Percentiles rank a stretch among this genome's conserved stretches.
These are phyloP conservation scores for Tulasnella sp. DNA, from an alignment of 768 basidiomycete species.

Conservation along the genomic window DNA sequence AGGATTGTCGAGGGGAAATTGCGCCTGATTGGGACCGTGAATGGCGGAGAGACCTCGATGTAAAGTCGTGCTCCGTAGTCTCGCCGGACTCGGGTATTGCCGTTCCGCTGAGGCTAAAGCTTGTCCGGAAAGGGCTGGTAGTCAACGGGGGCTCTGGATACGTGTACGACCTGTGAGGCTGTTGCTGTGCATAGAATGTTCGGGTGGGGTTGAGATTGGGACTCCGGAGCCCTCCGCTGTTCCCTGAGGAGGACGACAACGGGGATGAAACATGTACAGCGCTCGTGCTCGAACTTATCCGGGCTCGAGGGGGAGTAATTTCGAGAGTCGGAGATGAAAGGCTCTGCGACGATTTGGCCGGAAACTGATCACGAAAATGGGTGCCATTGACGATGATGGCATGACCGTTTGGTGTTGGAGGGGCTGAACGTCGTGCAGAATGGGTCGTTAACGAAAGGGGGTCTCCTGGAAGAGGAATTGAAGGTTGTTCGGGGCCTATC, in stretches of 20 bases:
- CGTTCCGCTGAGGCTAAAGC: slow-evolving; percentile 7
- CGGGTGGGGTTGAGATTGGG: neutral
- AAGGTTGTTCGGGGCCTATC: too few relatives aligned
- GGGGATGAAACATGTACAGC: neutral
- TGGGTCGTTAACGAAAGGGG: too few relatives aligned
- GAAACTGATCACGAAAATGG: too few relatives aligned
- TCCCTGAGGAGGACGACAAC: neutral
- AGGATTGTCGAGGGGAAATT: neutral
- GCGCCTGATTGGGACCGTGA: slow-evolving; percentile 6
- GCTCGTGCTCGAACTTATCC: neutral
- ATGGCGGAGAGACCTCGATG: neutral
- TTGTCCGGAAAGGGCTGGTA: slow-evolving; percentile 1
- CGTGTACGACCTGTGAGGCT: neutral
- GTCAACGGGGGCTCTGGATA: slow-evolving; percentile 8
- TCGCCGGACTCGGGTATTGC: neutral
- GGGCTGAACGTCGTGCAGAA: too few relatives aligned
- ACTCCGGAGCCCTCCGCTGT: neutral
- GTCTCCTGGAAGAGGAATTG: too few relatives aligned
- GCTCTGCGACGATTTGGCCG: too few relatives aligned
- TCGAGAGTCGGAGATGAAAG: neutral
- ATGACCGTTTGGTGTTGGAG: too few relatives aligned
- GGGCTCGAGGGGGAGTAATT: neutral
- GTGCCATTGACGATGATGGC: too few relatives aligned
- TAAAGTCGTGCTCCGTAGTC: neutral
- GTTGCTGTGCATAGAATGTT: neutral